Percentiles rank a stretch among this genome's conserved stretches.
Conservation (phyloP, 352 stramenopile species). For the Pythium aphanidermatum region DNA sequence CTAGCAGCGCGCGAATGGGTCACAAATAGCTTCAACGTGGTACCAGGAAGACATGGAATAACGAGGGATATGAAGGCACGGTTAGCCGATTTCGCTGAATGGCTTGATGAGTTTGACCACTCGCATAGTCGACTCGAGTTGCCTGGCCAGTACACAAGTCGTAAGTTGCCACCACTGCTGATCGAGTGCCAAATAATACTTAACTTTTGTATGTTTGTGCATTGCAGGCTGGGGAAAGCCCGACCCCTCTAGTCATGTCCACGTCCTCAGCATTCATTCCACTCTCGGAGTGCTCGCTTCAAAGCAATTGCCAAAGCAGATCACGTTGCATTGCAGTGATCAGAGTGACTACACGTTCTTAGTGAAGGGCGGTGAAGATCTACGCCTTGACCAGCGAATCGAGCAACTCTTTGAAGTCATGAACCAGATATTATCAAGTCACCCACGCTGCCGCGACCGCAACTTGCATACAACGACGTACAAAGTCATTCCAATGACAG, state of each 20-base stretch:
- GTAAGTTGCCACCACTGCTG: conserved; percentile 25
- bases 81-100: conserved; percentile 80
- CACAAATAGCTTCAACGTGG: conserved; percentile 60
- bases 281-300: conserved; percentile 75
- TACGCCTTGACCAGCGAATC: conserved; percentile 89
- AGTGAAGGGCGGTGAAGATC: conserved; percentile 89
- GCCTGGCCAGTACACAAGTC: conserved; percentile 68
- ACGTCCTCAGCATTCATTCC: conserved; percentile 71
- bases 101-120: conserved; percentile 81
- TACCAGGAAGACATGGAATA: conserved; percentile 61
- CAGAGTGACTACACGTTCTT: conserved; percentile 81
- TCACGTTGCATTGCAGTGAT: conserved; percentile 78
- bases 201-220: background rate
- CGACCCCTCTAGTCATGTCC: conserved; percentile 48
- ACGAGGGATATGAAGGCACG: conserved; percentile 77
- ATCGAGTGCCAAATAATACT: background rate
- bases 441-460: conserved; percentile 58
- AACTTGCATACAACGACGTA: conserved; percentile 71
- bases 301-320: conserved; percentile 80
- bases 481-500: conserved; percentile 84
- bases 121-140: conserved; percentile 60
- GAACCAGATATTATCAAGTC: conserved; percentile 77
- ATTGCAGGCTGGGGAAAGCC: conserved; percentile 64
- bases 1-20: conserved; percentile 62
- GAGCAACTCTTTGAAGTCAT: conserved; percentile 91